Evolutionary conservation across 768 basidiomycete species (phyloP), one percentile per base, ranked within the genome.

Genomic region (Suillus alpinus): DNA sequence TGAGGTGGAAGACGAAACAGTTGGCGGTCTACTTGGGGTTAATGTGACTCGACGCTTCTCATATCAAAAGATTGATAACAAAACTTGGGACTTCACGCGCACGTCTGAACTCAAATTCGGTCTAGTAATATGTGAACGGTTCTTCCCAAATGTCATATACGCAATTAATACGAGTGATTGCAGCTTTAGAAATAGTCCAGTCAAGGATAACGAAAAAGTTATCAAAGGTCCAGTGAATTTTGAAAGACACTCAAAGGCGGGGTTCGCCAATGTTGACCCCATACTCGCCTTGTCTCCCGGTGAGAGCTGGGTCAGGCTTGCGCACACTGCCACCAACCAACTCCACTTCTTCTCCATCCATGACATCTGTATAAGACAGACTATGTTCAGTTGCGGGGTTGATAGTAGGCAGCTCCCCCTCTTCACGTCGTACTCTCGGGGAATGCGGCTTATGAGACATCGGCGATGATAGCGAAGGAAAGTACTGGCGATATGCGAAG

Each of bases 401-500:
- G 66, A 57, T 66, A 56, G 64, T 79, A 70, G 85, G 85, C 9
- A 88, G 78, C 9, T 73, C 61, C 2, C 69, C 66, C 5, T 76
- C 72, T 1, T 78, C 79, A 39, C 77, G 80, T 46, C 77, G 75
- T 61, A 86, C 82, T 44, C 90, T 86, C 18, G 91, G 89, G 5
- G 86, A 77, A 69, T 89, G 83, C 0, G 92, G 90, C n/a, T 78
- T 80, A 68, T 94, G 88, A 3, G 84, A 86, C 39, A 79, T 68
- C 20, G 83, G 78, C 0, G 86, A 85, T 2, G 75, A 69, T n/a
- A 93, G 81, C n/a, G 83, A 77, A 20, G 89, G 91, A 67, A 89
- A 94, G 73, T 94, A 93, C 69, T 92, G 92, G 46, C 90, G 85
- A 73, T 95, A 95, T 16, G 83, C 72, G 66, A 94, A 89, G 75